These are phyloP conservation scores for Pseudogymnoascus sp. DNA, from an alignment of 2,329 filamentous ascomycete genomes.

Conservation along the genomic window DNA sequence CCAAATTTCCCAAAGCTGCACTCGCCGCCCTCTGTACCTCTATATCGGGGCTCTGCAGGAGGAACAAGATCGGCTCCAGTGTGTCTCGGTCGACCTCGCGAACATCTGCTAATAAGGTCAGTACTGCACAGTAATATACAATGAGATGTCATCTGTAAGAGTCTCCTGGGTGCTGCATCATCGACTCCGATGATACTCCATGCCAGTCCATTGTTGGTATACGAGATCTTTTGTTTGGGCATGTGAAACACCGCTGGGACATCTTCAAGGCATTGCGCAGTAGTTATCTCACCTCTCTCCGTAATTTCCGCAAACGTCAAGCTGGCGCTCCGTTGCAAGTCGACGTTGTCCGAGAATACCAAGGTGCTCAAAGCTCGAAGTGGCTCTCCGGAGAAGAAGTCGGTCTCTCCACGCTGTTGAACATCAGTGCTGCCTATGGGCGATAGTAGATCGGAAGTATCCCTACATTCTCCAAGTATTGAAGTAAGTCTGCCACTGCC, in stretches of 20 bases:
- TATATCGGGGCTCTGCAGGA: slow-evolving; percentile 90
- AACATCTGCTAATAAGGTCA: slow-evolving; percentile 59
- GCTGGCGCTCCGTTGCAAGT: slow-evolving; percentile 92
- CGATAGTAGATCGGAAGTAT: neutral
- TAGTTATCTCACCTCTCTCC: slow-evolving; percentile 71
- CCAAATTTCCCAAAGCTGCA: slow-evolving; percentile 89
- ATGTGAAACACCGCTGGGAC: neutral
- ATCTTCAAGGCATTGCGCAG: neutral
- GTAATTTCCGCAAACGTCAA: slow-evolving; percentile 99
- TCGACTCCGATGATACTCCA: neutral
- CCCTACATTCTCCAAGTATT: slow-evolving; percentile 89
- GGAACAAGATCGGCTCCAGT: slow-evolving; percentile 88
- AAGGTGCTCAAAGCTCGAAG: slow-evolving; percentile 89
- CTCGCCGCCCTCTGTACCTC: slow-evolving; percentile 96
- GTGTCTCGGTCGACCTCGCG: slow-evolving; percentile 92
- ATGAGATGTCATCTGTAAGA: neutral
- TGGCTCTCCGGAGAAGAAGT: slow-evolving; percentile 96
- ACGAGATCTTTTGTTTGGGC: neutral
- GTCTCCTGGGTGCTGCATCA: neutral
- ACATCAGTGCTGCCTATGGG: slow-evolving; percentile 16
- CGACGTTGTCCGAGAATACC: slow-evolving; percentile 97
- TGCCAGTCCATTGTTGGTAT: neutral
- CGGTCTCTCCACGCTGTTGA: slow-evolving; percentile 76
- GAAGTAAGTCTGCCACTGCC: slow-evolving; percentile 88
- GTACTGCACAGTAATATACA: neutral